Evolutionary conservation across 352 stramenopile species (phyloP), one percentile per base, ranked within the genome.

Genomic region (Phytophthora megakarya): DNA sequence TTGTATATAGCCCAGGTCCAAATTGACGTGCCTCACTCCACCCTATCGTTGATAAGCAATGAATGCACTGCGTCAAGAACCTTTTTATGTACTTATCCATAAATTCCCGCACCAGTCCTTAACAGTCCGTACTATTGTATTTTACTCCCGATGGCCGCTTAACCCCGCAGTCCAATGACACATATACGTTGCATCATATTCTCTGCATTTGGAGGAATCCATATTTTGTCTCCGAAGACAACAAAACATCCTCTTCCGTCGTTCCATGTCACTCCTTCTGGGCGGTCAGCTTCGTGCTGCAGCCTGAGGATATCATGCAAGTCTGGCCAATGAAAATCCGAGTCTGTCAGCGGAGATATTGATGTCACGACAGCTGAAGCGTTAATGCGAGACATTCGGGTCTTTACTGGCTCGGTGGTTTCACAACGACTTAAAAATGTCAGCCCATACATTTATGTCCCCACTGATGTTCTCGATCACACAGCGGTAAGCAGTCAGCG

Each of bases 1-100:
- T 72, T 1, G 65, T 63, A 46, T 67, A 58, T 9, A 80, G 32
- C 13, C 59, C 30, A 2, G 38, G 15, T 8, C 68, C 65, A 51
- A 51, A 69, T 8, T 65, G 65, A 1, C 64, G 18, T 2, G 46
- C 61, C 10, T 26, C 40, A 13, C 6, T 39, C 1, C 7, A 16
- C 5, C 26, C 44, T 3, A 16, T 25, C 3, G 23, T 33, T 1
- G 22, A 26, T 26, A 38, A 15, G 26, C 25, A 51, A n/a, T 51
- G 44, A 4, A 51, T 33, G 15, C 44, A 51, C 8, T 26, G 26
- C 5, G 15, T 51, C 4, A 39, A 25, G 9, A 39, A 38, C 22
- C 3, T 18, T 22, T 47, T 30, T 21, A 47, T 21, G 21, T 47
- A 65, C 72, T 77, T 45, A 16, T 39, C 11, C 33, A 39, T 39